Conservation (phyloP, 106 monocot genomes). For the Phalaenopsis equestris region DNA sequence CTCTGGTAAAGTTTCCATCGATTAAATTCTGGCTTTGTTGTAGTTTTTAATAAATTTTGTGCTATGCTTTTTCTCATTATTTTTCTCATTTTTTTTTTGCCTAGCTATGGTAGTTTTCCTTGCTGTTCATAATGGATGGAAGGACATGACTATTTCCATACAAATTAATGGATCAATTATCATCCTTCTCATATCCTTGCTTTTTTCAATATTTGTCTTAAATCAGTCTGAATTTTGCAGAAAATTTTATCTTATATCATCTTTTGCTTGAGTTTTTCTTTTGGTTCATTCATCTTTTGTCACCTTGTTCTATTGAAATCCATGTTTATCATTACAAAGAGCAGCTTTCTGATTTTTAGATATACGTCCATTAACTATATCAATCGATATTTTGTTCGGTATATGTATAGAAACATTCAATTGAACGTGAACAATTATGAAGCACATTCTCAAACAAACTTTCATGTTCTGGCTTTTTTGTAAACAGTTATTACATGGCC, state of each 20-base stretch:
- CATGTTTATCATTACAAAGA: too few species aligned
- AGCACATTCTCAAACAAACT: background rate
- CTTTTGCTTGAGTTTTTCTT: background rate
- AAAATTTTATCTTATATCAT: background rate
- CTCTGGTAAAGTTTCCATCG: slow-evolving; percentile 20
- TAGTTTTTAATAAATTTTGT: background rate
- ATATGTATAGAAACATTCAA: background rate
- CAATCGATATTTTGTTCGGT: background rate
- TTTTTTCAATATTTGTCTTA: background rate
- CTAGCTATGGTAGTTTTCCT: background rate
- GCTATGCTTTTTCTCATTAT: background rate
- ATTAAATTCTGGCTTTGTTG: background rate
- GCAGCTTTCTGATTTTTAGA: background rate
- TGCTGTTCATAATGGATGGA: background rate
- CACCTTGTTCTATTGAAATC: background rate
- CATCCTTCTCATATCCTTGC: background rate
- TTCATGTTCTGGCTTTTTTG: too few species aligned
- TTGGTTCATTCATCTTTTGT: background rate
- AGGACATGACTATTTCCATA: background rate
- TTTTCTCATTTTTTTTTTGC: too few species aligned
- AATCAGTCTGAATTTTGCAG: background rate
- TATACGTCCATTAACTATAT: background rate
- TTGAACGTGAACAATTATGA: background rate
- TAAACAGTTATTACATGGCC: too few species aligned
- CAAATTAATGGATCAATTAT: background rate